Percentiles rank a stretch among this genome's conserved stretches.
Conservation (phyloP, 306 rosid genomes). For the Abrus pulchellus region DNA sequence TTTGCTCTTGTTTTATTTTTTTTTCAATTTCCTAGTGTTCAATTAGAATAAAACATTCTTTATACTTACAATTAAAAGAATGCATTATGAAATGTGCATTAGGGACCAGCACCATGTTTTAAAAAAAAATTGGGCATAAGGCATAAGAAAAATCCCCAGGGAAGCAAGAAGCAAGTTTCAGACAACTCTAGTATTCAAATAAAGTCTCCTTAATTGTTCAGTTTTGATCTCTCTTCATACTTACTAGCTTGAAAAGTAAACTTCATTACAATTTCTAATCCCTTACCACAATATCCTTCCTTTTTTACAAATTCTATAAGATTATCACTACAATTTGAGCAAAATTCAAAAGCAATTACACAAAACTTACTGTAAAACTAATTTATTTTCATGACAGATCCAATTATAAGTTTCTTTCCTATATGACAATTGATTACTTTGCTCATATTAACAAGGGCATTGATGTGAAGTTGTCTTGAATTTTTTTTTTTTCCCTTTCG, state of each 20-base stretch:
- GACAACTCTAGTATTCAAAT: slow-evolving; percentile 32
- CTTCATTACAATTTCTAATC: neutral
- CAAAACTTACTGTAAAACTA: slow-evolving; percentile 6
- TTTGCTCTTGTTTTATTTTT: slow-evolving; percentile 56
- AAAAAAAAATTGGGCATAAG: slow-evolving; percentile 6
- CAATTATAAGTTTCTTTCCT: neutral
- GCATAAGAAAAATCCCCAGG: slow-evolving; percentile 1
- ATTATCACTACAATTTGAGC: slow-evolving; percentile 33
- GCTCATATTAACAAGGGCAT: slow-evolving; percentile 15
- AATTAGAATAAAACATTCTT: slow-evolving; percentile 39
- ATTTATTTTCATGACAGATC: neutral
- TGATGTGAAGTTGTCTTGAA: neutral
- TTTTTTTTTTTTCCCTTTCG: neutral
- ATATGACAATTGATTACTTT: slow-evolving; percentile 1
- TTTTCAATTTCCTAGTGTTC: slow-evolving; percentile 63
- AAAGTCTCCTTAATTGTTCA: slow-evolving; percentile 17
- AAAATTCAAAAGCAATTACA: neutral
- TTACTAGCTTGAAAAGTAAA: slow-evolving; percentile 15
- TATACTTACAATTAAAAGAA: slow-evolving; percentile 18
- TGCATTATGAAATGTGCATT: slow-evolving; percentile 1
- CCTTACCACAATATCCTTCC: neutral
- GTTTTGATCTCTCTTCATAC: slow-evolving; percentile 30
- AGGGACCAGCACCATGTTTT: slow-evolving; percentile 14
- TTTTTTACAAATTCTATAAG: neutral
- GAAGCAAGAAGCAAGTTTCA: slow-evolving; percentile 29